phyloP scores from a whole-genome alignment of 148 eudicot species.

The Heliamphora exappendiculata region DNA sequence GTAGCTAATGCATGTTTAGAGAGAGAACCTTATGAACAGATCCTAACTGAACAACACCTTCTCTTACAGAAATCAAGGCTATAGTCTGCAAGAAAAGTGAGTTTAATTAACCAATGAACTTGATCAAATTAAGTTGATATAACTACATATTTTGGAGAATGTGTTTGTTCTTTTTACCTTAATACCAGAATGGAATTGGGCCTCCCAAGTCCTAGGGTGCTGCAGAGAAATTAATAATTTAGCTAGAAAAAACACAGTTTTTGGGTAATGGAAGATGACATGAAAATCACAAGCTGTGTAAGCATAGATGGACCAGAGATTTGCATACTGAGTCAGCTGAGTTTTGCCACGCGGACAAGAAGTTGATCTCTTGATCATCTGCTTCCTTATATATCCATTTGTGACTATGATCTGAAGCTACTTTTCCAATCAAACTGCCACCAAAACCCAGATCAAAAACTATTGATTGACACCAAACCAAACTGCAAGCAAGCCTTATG shows the following conservation, averaged over 20 bases:
- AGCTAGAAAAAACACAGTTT: not conserved
- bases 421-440: constrained; percentile 86
- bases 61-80: constrained; percentile 89
- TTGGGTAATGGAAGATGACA: not conserved
- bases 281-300: constrained; percentile 3
- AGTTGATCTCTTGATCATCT: constrained; percentile 83
- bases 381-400: constrained; percentile 92
- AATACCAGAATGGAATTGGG: constrained; percentile 96
- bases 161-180: constrained; percentile 37
- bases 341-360: constrained; percentile 93
- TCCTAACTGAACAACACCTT: constrained; percentile 96
- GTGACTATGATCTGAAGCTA: constrained; percentile 93
- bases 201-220: constrained; percentile 99
- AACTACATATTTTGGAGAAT: not conserved
- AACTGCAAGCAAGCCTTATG: too few relatives aligned
- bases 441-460: not conserved
- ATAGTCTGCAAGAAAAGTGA: constrained; percentile 64
- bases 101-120: not conserved
- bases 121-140: not conserved
- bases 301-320: not conserved
- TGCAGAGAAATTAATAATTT: constrained; percentile 26
- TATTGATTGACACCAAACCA: too few relatives aligned
- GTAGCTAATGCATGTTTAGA: too few relatives aligned
- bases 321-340: constrained; percentile 73
- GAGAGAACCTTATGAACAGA: constrained; percentile 57